Base-by-base conservation (phyloP, 2,329 filamentous ascomycete genomes). In the Phaeosphaeriaceae sp. region DNA sequence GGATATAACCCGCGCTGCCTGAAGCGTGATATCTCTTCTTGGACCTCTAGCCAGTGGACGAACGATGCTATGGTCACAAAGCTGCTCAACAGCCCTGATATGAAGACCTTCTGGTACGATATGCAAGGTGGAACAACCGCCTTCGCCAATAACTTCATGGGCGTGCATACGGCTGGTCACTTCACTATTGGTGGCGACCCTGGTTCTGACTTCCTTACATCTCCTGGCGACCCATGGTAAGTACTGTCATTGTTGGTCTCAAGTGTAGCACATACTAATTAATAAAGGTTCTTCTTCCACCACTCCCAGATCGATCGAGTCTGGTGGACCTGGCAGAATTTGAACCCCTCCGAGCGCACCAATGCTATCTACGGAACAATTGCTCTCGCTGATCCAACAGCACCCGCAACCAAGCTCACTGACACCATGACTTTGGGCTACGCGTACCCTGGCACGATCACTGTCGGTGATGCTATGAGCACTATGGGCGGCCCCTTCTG, bases 321-420 rank as follows among this genome's bases (percentile, higher is more conserved):
- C 0, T 84, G 78, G 77, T 82, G 79, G 80, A 81, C 80, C 40
- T 84, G 82, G 82, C 81, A 84, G 67, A 81, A 79, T 56, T 62
- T 79, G 48, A 73, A 81, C 55, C 71, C 72, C 36, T 60, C 69
- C 31, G 64, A 71, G 24, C 75, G 81, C 13, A 74, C 75, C 47
- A 70, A 74, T 44, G 71, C 69, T 27, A 78, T 83, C 57, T 69
- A 71, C 42, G 73, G 71, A 24, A 82, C 81, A 2, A 82, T 77
- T n/a, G 72, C 69, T 7, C 81, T 82, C 1, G 76, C 79, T 20
- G 71, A 80, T 41, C 80, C 81, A 2, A 73, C 79, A 1, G 79
- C 78, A 17, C 62, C 78, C 2, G 78, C 79, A 49, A 78, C 80
- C 31, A 82, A 79, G n/a, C 72, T 84, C n/a, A 74, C 78, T 13